Conservation (phyloP, 306 rosid genomes). For the Corylus heterophylla region DNA sequence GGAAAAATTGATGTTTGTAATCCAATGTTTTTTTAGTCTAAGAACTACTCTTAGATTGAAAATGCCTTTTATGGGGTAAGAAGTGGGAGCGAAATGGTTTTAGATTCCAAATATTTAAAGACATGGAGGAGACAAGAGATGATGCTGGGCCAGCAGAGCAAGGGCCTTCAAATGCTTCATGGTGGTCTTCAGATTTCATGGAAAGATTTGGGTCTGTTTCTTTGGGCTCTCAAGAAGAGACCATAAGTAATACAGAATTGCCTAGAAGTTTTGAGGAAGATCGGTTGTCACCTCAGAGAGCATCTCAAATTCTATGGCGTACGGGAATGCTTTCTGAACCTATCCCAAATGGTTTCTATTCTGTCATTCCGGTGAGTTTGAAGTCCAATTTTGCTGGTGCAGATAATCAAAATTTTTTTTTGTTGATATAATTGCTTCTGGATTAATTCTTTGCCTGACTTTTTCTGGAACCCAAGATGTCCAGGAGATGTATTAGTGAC, state of each 20-base stretch:
- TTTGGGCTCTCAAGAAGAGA: constrained; percentile 74
- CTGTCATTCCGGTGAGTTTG: constrained; percentile 76
- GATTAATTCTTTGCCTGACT: not conserved
- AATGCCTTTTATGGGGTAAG: constrained; percentile 64
- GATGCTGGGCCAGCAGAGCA: constrained; percentile 84
- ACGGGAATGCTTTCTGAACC: constrained; percentile 88
- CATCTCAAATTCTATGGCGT: constrained; percentile 89
- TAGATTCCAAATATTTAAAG: constrained; percentile 56
- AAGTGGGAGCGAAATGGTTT: constrained; percentile 82
- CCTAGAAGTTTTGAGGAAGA: constrained; percentile 48
- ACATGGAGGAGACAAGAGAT: constrained; percentile 94
- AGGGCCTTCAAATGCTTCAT: constrained; percentile 78
- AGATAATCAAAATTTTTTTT: not conserved
- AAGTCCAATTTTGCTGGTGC: constrained; percentile 20
- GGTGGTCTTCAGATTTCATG: constrained; percentile 94
- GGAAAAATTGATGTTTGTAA: constrained; percentile 35
- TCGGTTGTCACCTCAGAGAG: constrained; percentile 70
- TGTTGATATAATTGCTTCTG: constrained; percentile 12
- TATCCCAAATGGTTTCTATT: constrained; percentile 95
- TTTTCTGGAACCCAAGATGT: not conserved
- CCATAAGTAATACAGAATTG: constrained; percentile 55
- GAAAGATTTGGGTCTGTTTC: constrained; percentile 87
- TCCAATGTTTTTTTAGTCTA: constrained; percentile 36
- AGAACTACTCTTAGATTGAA: constrained; percentile 42
- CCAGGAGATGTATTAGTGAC: not conserved